Evolutionary conservation across 2,329 filamentous ascomycete genomes (phyloP).

Genomic region (Pseudonectria buxi): DNA sequence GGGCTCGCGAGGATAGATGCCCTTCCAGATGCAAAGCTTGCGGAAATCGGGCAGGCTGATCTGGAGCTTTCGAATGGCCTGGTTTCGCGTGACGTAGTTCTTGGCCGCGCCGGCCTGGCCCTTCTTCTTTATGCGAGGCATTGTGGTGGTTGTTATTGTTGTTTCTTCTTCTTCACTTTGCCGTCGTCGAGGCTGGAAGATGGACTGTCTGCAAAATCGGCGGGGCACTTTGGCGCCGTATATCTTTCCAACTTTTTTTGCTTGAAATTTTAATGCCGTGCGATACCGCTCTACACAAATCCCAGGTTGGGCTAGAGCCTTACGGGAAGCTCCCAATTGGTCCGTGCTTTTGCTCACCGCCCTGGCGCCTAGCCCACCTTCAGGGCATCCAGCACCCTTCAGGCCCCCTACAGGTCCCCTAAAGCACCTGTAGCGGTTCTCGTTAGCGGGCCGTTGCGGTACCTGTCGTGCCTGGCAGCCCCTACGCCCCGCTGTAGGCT

Average conservation of each 20-base stretch:
- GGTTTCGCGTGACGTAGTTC: slow-evolving; percentile 96
- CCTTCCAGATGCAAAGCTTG: slow-evolving; percentile 98
- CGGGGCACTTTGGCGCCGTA: slow-evolving; percentile 26
- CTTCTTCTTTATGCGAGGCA: slow-evolving; percentile 87
- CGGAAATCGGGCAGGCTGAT: slow-evolving; percentile 96
- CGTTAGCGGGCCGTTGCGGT: slow-evolving; percentile 11
- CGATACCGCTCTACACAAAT: slow-evolving; percentile 19
- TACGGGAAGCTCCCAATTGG: slow-evolving; percentile 1
- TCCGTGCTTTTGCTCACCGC: slow-evolving; percentile 16
- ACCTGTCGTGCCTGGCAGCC: slow-evolving; percentile 4
- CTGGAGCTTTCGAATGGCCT: slow-evolving; percentile 96
- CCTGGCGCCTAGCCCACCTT: slow-evolving; percentile 7
- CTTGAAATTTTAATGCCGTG: slow-evolving; percentile 29
- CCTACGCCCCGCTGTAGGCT: too few relatives aligned
- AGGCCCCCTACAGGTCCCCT: slow-evolving; percentile 1
- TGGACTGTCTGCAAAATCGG: slow-evolving; percentile 10
- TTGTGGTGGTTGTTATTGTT: slow-evolving; percentile 25
- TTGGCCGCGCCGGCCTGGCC: slow-evolving; percentile 87
- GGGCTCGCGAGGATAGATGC: slow-evolving; percentile 96
- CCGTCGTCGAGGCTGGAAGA: slow-evolving; percentile 4
- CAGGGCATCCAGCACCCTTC: slow-evolving; percentile 5
- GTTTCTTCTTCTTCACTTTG: slow-evolving; percentile 12
- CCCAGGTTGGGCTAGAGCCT: slow-evolving; percentile 8
- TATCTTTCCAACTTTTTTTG: slow-evolving; percentile 30
- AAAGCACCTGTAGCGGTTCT: slow-evolving; percentile 13